Conservation (phyloP, 2,329 filamentous ascomycete genomes). For the Aspergillus ibericus region DNA sequence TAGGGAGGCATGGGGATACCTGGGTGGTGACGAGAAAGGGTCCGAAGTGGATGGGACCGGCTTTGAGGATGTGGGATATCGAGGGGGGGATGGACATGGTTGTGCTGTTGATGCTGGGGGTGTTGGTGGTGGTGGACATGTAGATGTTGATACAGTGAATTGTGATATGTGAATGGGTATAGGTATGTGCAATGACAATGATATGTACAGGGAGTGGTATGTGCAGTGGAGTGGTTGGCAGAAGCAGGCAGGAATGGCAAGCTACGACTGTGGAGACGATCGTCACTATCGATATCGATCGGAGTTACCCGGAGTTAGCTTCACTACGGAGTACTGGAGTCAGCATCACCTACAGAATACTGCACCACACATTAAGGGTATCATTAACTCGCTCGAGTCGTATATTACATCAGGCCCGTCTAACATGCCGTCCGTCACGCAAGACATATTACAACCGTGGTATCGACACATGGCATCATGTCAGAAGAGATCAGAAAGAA, state of each 20-base stretch:
- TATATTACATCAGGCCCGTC: constrained; percentile 21
- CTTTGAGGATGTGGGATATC: constrained; percentile 31
- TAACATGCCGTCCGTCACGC: constrained; percentile 4
- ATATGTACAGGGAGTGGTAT: neutral
- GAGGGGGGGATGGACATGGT: constrained; percentile 14
- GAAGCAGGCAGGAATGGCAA: neutral
- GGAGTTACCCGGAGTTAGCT: neutral
- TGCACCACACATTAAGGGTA: constrained; percentile 14
- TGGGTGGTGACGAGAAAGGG: constrained; percentile 74
- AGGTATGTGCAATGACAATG: neutral
- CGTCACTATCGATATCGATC: neutral
- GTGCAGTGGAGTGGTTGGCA: neutral
- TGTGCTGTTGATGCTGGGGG: neutral
- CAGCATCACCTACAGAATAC: too few species aligned
- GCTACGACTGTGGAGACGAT: neutral
- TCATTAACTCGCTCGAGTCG: constrained; percentile 21
- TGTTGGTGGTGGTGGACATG: neutral
- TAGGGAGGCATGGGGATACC: constrained; percentile 44
- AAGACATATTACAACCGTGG: constrained; percentile 20
- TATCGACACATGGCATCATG: constrained; percentile 14
- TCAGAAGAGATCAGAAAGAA: constrained; percentile 1
- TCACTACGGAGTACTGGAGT: too few species aligned
- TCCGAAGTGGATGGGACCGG: constrained; percentile 64
- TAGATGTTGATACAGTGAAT: neutral
- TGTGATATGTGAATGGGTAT: neutral